A percentile compares a stretch with the other conserved stretches of the same genome.
Conservation (phyloP, 495 filamentous ascomycete species). For the Penicillium flavigenum region DNA sequence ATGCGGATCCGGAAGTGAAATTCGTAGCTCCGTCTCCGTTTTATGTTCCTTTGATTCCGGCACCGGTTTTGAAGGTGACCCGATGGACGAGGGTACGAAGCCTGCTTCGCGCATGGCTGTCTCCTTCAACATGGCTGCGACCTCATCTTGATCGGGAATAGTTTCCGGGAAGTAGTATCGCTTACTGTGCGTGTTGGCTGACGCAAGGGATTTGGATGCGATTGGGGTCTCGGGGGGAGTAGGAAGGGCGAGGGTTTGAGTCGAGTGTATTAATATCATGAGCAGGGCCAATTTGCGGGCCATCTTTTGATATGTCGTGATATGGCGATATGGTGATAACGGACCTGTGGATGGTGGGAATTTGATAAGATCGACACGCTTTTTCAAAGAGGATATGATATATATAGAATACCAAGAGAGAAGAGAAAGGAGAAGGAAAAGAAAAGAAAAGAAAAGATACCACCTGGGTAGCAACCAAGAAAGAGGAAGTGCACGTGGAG, state of each 20-base stretch:
- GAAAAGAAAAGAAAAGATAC: too few relatives aligned
- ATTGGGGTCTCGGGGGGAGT: not conserved
- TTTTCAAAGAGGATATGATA: not conserved
- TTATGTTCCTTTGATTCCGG: not conserved
- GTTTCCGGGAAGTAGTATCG: conserved; percentile 26
- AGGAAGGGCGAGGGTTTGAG: not conserved
- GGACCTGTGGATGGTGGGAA: not conserved
- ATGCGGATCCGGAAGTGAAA: conserved; percentile 18
- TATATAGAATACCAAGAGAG: too few relatives aligned
- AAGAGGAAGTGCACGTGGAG: too few relatives aligned
- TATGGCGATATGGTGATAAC: not conserved
- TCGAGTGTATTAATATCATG: not conserved
- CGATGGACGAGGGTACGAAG: not conserved
- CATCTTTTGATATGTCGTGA: not conserved
- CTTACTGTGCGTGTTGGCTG: conserved; percentile 7
- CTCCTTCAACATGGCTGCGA: conserved; percentile 10
- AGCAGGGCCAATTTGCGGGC: not conserved
- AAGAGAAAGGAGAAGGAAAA: too few relatives aligned
- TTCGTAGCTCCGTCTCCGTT: not conserved
- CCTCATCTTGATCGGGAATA: conserved; percentile 18
- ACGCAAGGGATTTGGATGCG: not conserved
- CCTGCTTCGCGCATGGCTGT: conserved; percentile 22
- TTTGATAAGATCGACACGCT: not conserved
- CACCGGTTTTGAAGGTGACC: not conserved
- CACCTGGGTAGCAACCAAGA: too few relatives aligned